phyloP scores from a whole-genome alignment of 768 basidiomycete species.

The Rickenella mellea region DNA sequence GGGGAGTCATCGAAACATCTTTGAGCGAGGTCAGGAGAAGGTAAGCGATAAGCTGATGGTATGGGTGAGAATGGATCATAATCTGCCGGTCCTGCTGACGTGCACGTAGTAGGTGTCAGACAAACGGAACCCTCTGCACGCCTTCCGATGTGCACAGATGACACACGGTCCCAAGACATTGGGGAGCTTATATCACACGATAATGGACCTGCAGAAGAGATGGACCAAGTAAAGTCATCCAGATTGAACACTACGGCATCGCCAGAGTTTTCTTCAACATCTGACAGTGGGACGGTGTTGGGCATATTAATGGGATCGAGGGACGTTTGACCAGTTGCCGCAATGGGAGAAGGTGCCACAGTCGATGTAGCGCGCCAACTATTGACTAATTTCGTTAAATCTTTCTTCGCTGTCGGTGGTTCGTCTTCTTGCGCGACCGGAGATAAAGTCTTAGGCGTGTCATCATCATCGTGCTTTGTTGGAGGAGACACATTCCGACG shows the following conservation, averaged over 20 bases:
- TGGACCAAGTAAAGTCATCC: conserved; percentile 63
- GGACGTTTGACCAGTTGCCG: conserved; percentile 35
- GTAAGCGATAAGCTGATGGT: conserved; percentile 10
- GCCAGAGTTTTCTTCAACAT: conserved; percentile 19
- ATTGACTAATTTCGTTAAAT: conserved; percentile 47
- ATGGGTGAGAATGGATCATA: conserved; percentile 6
- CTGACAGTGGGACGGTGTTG: conserved; percentile 28
- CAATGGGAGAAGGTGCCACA: conserved; percentile 36
- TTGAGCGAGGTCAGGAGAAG: conserved; percentile 26
- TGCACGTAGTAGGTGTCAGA: conserved; percentile 28
- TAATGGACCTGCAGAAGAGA: conserved; percentile 57
- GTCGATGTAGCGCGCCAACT: conserved; percentile 58
- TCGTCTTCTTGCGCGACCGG: conserved; percentile 58
- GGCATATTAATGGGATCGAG: conserved; percentile 45
- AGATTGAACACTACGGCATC: conserved; percentile 34
- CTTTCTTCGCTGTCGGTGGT: conserved; percentile 39
- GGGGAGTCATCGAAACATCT: conserved; percentile 48
- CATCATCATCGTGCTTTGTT: neutral
- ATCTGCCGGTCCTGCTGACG: conserved; percentile 14
- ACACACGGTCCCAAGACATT: conserved; percentile 26
- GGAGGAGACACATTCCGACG: neutral
- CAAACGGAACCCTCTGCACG: conserved; percentile 49
- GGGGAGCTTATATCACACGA: conserved; percentile 27
- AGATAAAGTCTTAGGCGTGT: conserved; percentile 27
- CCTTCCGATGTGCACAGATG: conserved; percentile 48